phyloP scores from a whole-genome alignment of 257 asterid species.

The Voacanga thouarsii region DNA sequence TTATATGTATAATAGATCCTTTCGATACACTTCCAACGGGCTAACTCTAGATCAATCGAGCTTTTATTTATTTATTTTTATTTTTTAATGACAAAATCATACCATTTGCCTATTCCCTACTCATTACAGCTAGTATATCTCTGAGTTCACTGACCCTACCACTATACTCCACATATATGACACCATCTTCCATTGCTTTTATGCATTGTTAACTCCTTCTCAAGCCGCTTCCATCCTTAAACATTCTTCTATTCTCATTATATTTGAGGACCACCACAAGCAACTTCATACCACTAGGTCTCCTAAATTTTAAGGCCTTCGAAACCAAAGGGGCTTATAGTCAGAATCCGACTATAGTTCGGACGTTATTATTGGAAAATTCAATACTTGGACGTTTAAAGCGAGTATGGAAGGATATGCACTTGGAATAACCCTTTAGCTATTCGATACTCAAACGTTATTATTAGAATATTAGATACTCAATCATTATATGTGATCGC shows the following conservation, averaged over 20 bases:
- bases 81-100: no score
- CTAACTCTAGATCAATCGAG: no score
- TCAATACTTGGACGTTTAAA: conserved; percentile 75
- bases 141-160: conserved; percentile 67
- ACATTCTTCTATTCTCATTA: conserved; percentile 69
- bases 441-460: no score
- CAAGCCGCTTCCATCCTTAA: conserved; percentile 54
- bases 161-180: conserved; percentile 76
- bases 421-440: conserved; percentile 81
- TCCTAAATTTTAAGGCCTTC: conserved; percentile 85
- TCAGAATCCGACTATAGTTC: no score
- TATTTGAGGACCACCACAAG: no score
- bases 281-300: conserved; percentile 90
- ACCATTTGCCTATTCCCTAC: conserved; percentile 78
- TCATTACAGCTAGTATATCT: conserved; percentile 84
- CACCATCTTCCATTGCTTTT: conserved; percentile 86
- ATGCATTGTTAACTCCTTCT: conserved; percentile 57
- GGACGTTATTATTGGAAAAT: conserved; percentile 68
- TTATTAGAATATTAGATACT: conserved; percentile 79
- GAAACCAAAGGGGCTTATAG: conserved; percentile 79
- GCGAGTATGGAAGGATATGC: conserved; percentile 94
- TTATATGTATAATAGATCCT: no score
- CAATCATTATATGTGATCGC: conserved; percentile 88
- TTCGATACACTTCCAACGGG: no score
- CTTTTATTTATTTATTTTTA: no score